Evolutionary conservation across 2,329 filamentous ascomycete genomes (phyloP).

Genomic region (Fusarium heterosporum): DNA sequence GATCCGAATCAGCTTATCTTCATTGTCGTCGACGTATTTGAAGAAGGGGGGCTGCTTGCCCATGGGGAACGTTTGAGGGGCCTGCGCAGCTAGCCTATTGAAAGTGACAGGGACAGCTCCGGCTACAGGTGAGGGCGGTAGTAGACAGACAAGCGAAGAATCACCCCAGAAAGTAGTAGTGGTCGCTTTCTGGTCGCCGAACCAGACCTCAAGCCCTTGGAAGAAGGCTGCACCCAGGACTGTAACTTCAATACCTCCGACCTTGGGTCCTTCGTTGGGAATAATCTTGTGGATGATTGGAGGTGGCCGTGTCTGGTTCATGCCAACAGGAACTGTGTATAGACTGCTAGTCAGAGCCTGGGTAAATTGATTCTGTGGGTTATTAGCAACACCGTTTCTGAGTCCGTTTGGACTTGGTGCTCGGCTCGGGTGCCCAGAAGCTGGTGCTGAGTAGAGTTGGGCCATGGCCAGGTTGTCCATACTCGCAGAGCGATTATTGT

Average conservation of each 20-base stretch:
- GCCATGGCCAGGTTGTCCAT: constrained; percentile 74
- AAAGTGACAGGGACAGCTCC: constrained; percentile 79
- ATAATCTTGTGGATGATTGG: constrained; percentile 84
- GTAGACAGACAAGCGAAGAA: constrained; percentile 80
- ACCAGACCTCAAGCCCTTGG: constrained; percentile 82
- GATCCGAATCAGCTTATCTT: constrained; percentile 75
- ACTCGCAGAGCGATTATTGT: constrained; percentile 69
- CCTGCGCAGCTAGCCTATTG: constrained; percentile 61
- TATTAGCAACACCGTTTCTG: constrained; percentile 58
- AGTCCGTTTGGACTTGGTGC: constrained; percentile 76
- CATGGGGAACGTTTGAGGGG: constrained; percentile 52
- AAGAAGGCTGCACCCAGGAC: constrained; percentile 84
- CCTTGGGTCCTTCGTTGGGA: constrained; percentile 82
- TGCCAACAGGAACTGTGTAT: constrained; percentile 62
- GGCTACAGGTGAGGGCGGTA: constrained; percentile 76
- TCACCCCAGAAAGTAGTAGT: constrained; percentile 86
- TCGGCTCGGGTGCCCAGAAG: constrained; percentile 79
- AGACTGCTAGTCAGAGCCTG: constrained; percentile 62
- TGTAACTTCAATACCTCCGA: constrained; percentile 88
- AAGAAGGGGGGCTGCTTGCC: constrained; percentile 66
- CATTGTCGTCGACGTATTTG: constrained; percentile 79
- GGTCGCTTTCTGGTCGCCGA: constrained; percentile 73
- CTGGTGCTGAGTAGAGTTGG: constrained; percentile 77
- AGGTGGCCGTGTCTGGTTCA: constrained; percentile 60
- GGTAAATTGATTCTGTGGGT: constrained; percentile 58